Conservation (phyloP, 352 stramenopile genomes). For the Salisapilia sapeloensis region DNA sequence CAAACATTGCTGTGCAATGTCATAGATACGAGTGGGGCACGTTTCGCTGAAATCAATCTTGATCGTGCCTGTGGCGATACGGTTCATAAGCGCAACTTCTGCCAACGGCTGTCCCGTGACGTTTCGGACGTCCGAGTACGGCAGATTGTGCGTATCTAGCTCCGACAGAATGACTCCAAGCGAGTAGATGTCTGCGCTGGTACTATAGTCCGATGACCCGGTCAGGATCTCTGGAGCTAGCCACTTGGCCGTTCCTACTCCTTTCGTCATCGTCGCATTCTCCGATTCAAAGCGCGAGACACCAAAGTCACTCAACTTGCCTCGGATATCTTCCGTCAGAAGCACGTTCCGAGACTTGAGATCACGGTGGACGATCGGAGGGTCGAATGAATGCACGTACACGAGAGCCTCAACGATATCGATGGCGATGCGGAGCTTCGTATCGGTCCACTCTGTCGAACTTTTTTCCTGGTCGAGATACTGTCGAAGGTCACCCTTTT, state of each 20-base stretch:
- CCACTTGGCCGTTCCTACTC: conserved; percentile 29
- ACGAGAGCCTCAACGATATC: conserved; percentile 36
- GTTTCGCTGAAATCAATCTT: conserved; percentile 11
- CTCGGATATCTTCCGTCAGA: conserved; percentile 14
- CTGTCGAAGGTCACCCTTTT: conserved; percentile 25
- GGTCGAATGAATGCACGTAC: conserved; percentile 39
- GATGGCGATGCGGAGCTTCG: conserved; percentile 29
- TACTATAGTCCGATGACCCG: conserved; percentile 21
- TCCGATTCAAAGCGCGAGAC: conserved; percentile 17
- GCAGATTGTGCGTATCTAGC: conserved; percentile 29
- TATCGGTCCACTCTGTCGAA: conserved; percentile 11
- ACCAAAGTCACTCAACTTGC: conserved; percentile 54
- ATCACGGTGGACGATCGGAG: conserved; percentile 34
- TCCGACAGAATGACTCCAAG: conserved; percentile 39
- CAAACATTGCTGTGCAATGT: conserved; percentile 14
- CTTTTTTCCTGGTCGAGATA: conserved; percentile 20
- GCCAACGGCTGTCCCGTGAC: conserved; percentile 12
- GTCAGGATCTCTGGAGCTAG: conserved; percentile 35
- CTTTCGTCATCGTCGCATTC: conserved; percentile 28
- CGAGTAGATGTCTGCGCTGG: conserved; percentile 33
- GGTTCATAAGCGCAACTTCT: conserved; percentile 25
- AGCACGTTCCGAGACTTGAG: conserved; percentile 45
- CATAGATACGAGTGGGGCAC: conserved; percentile 15
- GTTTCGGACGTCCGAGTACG: conserved; percentile 19
- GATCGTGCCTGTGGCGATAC: conserved; percentile 14